phyloP scores from a whole-genome alignment of 2,329 filamentous ascomycete species.

The Fusarium chlamydosporum region DNA sequence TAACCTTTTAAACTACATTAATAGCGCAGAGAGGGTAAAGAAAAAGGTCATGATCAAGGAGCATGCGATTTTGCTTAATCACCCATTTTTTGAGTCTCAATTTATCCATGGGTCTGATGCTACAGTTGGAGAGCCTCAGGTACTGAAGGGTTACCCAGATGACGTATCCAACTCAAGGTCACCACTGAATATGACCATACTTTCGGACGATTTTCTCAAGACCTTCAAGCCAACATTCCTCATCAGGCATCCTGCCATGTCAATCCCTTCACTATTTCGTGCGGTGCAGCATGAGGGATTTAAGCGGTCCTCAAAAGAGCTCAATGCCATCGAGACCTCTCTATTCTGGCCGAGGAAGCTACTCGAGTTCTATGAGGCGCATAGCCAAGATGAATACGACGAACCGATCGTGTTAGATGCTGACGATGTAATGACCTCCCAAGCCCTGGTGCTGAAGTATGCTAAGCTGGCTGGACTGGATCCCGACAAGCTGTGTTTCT shows the following conservation, averaged over 20 bases:
- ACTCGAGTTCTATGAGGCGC: not conserved
- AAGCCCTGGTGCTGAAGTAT: not conserved
- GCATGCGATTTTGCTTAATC: not conserved
- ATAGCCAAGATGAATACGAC: not conserved
- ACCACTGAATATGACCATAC: not conserved
- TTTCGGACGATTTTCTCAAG: not conserved
- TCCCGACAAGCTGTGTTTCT: not conserved
- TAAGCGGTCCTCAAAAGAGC: not conserved
- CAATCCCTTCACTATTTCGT: not conserved
- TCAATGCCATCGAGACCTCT: not conserved
- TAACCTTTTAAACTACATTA: not conserved
- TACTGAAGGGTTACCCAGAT: not conserved
- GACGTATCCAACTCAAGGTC: not conserved
- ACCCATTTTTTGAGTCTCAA: not conserved
- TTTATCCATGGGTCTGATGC: not conserved
- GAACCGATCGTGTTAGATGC: not conserved
- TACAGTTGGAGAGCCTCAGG: not conserved
- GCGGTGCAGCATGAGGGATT: not conserved
- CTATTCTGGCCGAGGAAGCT: not conserved
- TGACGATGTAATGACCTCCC: constrained; percentile 7
- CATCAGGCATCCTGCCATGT: not conserved
- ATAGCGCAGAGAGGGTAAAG: not conserved
- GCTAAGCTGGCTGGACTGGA: constrained; percentile 1
- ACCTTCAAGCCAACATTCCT: constrained; percentile 8
- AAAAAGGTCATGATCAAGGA: constrained; percentile 1